Conservation (phyloP, 345 rosid species). For the Linum trigynum region DNA sequence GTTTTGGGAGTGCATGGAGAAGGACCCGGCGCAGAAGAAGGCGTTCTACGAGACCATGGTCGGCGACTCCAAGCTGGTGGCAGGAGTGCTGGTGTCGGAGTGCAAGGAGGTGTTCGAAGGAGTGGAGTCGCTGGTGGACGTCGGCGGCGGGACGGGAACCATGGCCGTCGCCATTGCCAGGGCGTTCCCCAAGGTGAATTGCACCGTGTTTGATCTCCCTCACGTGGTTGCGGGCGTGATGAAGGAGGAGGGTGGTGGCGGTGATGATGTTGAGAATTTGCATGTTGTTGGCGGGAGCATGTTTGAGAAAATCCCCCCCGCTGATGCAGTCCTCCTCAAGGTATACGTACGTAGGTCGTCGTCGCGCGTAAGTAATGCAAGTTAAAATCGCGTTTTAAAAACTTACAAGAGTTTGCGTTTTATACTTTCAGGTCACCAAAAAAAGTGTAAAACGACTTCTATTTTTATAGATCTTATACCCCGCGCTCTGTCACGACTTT, state of each 20-base stretch:
- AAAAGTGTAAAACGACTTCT: no score
- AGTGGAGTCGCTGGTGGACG: conserved; percentile 19
- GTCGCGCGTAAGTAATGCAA: no score
- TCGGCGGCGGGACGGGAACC: conserved; percentile 19
- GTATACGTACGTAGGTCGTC: neutral
- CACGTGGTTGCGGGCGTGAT: conserved; percentile 15
- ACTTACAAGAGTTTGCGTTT: no score
- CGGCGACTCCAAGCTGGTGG: neutral
- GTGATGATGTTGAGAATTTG: conserved; percentile 1
- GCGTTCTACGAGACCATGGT: conserved; percentile 4
- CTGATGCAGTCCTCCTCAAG: conserved; percentile 10
- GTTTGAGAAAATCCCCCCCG: conserved; percentile 15
- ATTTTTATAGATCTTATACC: no score
- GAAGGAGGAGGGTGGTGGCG: neutral
- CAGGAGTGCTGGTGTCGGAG: neutral
- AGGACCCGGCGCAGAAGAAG: neutral
- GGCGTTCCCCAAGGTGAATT: conserved; percentile 11
- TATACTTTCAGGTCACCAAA: no score
- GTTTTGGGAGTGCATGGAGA: neutral
- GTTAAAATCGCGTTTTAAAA: no score
- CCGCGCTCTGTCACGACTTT: no score
- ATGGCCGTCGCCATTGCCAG: conserved; percentile 12
- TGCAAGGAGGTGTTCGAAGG: conserved; percentile 14
- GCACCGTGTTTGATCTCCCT: conserved; percentile 14
- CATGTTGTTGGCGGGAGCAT: conserved; percentile 15